Evolutionary conservation across 441 rosid species (phyloP).

Genomic region (Pelargonium citronellum): DNA sequence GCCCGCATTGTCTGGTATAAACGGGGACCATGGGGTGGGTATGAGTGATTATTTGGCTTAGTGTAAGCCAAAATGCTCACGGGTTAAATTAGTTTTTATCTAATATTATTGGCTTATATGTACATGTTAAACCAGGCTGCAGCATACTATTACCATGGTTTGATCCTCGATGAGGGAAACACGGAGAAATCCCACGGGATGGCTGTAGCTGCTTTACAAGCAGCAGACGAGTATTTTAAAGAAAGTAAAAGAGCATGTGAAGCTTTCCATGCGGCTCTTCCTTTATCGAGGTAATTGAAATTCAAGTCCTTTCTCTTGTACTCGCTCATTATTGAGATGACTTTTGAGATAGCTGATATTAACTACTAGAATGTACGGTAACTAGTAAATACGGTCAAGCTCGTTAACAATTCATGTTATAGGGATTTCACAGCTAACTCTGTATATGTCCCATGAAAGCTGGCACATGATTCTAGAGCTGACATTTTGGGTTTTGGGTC

Average conservation of each 20-base stretch:
- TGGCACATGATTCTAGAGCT: no score
- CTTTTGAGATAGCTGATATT: slow-evolving; percentile 4
- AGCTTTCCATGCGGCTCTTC: slow-evolving; percentile 60
- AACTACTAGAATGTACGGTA: background rate
- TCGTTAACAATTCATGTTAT: no score
- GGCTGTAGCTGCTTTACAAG: slow-evolving; percentile 95
- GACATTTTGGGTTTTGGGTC: no score
- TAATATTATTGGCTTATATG: background rate
- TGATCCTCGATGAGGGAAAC: slow-evolving; percentile 94
- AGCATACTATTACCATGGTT: slow-evolving; percentile 91
- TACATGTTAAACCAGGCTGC: slow-evolving; percentile 52
- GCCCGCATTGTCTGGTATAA: no score
- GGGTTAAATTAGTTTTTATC: no score
- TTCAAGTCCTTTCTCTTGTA: background rate
- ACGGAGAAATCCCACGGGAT: slow-evolving; percentile 92
- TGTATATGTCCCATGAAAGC: no score
- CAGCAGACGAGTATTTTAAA: slow-evolving; percentile 77
- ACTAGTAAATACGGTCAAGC: no score
- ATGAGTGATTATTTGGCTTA: background rate
- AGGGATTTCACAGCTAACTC: no score
- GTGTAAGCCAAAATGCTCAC: background rate
- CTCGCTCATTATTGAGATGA: background rate
- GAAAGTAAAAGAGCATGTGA: slow-evolving; percentile 77
- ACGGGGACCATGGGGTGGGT: no score
- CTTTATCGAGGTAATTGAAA: slow-evolving; percentile 64